These are phyloP conservation scores for Skeletonema menzelii DNA, from an alignment of 108 stramenopile genomes.

Conservation along the genomic window DNA sequence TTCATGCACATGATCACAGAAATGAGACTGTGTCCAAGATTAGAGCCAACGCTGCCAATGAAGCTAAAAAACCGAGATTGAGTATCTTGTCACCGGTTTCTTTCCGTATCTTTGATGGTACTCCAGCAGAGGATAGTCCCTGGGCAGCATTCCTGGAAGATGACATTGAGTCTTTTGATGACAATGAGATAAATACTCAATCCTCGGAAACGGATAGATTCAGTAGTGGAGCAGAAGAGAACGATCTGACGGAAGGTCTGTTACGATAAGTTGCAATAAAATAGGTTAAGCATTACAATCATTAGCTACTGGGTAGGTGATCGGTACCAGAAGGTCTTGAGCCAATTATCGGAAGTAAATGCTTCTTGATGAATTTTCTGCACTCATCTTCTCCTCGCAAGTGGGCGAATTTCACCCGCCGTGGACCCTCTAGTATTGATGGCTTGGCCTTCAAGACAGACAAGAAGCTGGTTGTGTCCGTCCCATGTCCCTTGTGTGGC, in stretches of 20 bases:
- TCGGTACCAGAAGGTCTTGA: slow-evolving; percentile 24
- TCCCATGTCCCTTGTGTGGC: slow-evolving; percentile 5
- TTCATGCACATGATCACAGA: not conserved
- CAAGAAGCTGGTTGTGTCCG: slow-evolving; percentile 24
- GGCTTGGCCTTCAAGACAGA: slow-evolving; percentile 11
- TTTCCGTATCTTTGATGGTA: slow-evolving; percentile 34
- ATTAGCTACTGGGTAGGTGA: not conserved
- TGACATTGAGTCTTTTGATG: not conserved
- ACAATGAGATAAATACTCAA: not conserved
- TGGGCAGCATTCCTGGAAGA: slow-evolving; percentile 18
- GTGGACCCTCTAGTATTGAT: not conserved
- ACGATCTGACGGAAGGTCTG: not conserved
- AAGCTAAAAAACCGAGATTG: not conserved
- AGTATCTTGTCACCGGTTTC: not conserved
- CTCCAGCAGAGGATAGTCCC: slow-evolving; percentile 21
- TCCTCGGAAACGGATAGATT: not conserved
- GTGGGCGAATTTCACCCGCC: slow-evolving; percentile 31
- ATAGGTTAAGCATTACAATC: not conserved
- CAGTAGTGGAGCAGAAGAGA: not conserved
- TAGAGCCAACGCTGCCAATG: slow-evolving; percentile 3
- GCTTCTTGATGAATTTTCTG: slow-evolving; percentile 19
- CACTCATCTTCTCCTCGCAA: slow-evolving; percentile 26
- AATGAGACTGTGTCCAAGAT: slow-evolving; percentile 12
- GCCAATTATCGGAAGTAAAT: slow-evolving; percentile 33
- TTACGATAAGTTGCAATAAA: not conserved